These are phyloP conservation scores for Eucalyptus microcorys DNA, from an alignment of 345 rosid genomes.

Conservation along the genomic window DNA sequence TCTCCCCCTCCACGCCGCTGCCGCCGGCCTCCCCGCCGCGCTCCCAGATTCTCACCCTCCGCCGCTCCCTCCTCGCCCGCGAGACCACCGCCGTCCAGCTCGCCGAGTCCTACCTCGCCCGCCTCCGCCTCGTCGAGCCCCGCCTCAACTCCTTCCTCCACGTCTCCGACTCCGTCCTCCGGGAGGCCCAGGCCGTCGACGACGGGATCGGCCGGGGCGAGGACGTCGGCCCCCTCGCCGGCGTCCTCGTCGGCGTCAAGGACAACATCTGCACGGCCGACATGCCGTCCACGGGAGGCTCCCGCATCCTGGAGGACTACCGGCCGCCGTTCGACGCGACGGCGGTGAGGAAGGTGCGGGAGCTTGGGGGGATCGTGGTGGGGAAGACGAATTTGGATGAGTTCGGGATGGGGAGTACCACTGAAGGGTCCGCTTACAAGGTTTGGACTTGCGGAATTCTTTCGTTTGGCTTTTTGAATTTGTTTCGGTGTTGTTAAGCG, in stretches of 20 bases:
- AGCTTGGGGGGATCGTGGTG: conserved; percentile 59
- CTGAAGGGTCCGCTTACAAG: conserved; percentile 84
- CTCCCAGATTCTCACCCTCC: conserved; percentile 63
- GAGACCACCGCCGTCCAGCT: conserved; percentile 47
- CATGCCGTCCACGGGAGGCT: conserved; percentile 88
- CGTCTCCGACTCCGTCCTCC: conserved; percentile 35
- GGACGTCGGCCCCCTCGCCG: conserved; percentile 65
- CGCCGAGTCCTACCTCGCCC: conserved; percentile 58
- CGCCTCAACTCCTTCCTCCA: conserved; percentile 74
- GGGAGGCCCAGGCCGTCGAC: conserved; percentile 46
- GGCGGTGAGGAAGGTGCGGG: conserved; percentile 53
- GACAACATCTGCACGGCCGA: conserved; percentile 81
- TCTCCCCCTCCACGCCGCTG: background rate
- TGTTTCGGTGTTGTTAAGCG: background rate
- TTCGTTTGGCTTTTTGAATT: background rate
- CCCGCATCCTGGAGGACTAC: conserved; percentile 61
- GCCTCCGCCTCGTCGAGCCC: conserved; percentile 62
- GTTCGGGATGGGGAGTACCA: conserved; percentile 91
- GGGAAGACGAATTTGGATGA: conserved; percentile 95
- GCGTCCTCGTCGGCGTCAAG: conserved; percentile 69
- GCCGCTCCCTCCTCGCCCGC: conserved; percentile 68
- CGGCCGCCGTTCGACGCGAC: conserved; percentile 80
- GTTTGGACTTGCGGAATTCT: conserved; percentile 8
- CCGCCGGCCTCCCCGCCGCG: conserved; percentile 15
- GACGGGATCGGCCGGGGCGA: conserved; percentile 34